These are phyloP conservation scores for Linnemannia hyalina DNA, from an alignment of 192 early-diverging fungal species.

Conservation along the genomic window DNA sequence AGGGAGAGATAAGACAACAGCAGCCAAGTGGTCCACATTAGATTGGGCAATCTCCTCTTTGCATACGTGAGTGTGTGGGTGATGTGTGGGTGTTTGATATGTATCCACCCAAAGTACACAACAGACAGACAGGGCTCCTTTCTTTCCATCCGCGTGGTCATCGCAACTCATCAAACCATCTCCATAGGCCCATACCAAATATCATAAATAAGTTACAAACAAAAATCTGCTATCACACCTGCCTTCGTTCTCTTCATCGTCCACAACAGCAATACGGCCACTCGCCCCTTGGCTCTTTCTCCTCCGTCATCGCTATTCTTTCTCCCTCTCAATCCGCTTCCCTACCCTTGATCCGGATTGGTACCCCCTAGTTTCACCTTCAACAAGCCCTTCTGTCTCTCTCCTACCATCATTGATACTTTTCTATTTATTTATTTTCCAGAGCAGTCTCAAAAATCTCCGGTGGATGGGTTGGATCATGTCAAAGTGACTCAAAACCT, in stretches of 20 bases:
- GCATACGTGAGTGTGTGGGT: neutral
- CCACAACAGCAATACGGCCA: neutral
- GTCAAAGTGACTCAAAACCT: constrained; percentile 9
- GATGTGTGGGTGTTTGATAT: neutral
- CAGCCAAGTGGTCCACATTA: too few species aligned
- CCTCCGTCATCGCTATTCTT: neutral
- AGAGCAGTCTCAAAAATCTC: neutral
- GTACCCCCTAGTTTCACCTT: neutral
- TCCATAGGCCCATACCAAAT: too few species aligned
- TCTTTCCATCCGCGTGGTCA: constrained; percentile 2
- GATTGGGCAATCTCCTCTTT: neutral
- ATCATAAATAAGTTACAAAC: too few species aligned
- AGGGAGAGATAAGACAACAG: neutral
- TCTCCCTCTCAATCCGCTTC: neutral
- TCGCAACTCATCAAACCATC: neutral
- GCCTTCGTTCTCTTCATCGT: too few species aligned
- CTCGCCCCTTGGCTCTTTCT: neutral
- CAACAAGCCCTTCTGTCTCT: neutral
- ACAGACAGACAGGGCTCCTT: neutral
- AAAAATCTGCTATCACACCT: neutral
- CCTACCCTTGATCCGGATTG: neutral
- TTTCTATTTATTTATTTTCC: neutral
- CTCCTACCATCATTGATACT: neutral
- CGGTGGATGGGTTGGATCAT: neutral
- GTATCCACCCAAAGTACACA: too few species aligned